Evolutionary conservation across 106 monocot genomes (phyloP).

Genomic region (Allium sativum): DNA sequence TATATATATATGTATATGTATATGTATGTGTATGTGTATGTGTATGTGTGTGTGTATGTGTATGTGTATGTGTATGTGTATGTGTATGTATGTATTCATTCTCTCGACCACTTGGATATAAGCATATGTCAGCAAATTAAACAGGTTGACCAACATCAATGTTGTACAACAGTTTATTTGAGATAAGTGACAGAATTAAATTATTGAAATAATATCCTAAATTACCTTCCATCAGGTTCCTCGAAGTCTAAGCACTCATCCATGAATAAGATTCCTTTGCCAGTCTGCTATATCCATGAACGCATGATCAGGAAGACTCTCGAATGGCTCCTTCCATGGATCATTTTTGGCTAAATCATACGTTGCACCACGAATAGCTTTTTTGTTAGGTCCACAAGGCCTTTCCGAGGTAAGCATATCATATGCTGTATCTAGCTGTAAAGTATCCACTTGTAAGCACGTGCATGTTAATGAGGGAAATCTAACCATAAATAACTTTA

Average conservation of each 20-base stretch:
- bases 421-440: conserved; percentile 56
- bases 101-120: no score
- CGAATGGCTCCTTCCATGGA: conserved; percentile 72
- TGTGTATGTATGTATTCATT: no score
- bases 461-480: background rate
- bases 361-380: conserved; percentile 69
- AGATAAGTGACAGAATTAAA: no score
- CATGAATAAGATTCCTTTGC: conserved; percentile 67
- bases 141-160: no score
- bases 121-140: no score
- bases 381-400: conserved; percentile 72
- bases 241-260: conserved; percentile 45
- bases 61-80: no score
- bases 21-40: no score
- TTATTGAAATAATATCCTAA: no score
- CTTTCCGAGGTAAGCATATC: conserved; percentile 54
- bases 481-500: background rate
- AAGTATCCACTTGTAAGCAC: background rate
- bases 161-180: no score
- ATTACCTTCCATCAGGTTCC: conserved; percentile 18
- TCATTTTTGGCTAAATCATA: conserved; percentile 77
- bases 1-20: no score
- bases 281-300: conserved; percentile 45
- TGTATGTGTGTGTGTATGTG: no score
- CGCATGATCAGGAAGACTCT: conserved; percentile 63